phyloP scores from a whole-genome alignment of 139 green algal genomes.

The Chlamydomonas incerta region DNA sequence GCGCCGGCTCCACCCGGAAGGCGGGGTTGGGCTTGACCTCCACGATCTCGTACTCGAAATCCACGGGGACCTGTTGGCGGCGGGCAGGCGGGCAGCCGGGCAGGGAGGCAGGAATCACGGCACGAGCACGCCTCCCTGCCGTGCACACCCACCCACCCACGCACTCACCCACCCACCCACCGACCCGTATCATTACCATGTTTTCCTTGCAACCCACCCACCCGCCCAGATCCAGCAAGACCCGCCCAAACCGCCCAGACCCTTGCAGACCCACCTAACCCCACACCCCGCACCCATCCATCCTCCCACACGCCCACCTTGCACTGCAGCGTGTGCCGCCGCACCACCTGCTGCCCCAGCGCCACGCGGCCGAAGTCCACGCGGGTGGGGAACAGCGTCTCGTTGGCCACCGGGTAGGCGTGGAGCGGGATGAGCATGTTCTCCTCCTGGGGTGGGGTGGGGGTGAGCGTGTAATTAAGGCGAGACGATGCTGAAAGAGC shows the following conservation, averaged over 20 bases:
- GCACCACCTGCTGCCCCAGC: conserved; percentile 52
- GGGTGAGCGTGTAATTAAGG: too few species aligned
- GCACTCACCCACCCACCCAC: background rate
- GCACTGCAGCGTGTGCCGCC: conserved; percentile 65
- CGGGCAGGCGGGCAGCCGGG: too few species aligned
- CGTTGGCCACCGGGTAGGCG: conserved; percentile 73
- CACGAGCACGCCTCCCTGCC: too few species aligned
- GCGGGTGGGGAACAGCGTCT: conserved; percentile 64
- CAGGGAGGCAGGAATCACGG: background rate
- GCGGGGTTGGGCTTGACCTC: conserved; percentile 40
- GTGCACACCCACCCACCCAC: too few species aligned
- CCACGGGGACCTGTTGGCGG: conserved; percentile 46
- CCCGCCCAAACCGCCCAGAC: too few species aligned
- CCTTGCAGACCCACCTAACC: too few species aligned
- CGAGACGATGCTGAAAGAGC: too few species aligned
- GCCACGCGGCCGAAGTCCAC: conserved; percentile 68
- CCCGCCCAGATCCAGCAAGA: too few species aligned
- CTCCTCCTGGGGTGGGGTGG: conserved; percentile 47
- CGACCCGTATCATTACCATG: too few species aligned
- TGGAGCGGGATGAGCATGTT: conserved; percentile 74
- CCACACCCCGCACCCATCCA: background rate
- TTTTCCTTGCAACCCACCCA: too few species aligned
- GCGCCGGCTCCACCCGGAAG: conserved; percentile 47
- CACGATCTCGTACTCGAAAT: conserved; percentile 68
- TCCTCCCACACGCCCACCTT: conserved; percentile 45